Conservation (phyloP, 768 basidiomycete genomes). For the Sistotremastrum suecicum region DNA sequence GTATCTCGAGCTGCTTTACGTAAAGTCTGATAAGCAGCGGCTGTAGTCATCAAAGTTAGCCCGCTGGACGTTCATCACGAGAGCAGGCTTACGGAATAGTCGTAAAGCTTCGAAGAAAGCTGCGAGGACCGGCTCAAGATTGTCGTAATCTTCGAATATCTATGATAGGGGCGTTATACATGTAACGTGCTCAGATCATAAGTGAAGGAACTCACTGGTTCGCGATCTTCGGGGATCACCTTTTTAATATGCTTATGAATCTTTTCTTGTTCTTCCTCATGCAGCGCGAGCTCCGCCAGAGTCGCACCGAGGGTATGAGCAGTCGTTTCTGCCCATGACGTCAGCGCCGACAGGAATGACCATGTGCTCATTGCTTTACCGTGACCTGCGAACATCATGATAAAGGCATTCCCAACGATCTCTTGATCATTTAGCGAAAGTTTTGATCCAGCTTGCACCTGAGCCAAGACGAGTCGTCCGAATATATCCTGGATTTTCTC, state of each 20-base stretch:
- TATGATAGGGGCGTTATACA: background rate
- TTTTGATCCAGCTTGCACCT: slow-evolving; percentile 3
- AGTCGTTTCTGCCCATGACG: slow-evolving; percentile 17
- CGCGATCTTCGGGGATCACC: slow-evolving; percentile 11
- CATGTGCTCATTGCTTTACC: slow-evolving; percentile 1
- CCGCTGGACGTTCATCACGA: background rate
- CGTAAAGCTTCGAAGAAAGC: slow-evolving; percentile 17
- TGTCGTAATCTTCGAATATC: slow-evolving; percentile 14
- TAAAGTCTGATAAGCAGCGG: slow-evolving; percentile 16
- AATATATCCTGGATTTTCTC: slow-evolving; percentile 4
- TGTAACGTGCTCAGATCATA: background rate
- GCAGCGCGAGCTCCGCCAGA: slow-evolving; percentile 17
- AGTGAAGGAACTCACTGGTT: slow-evolving; percentile 7
- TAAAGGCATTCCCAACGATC: slow-evolving; percentile 8
- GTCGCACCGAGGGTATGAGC: slow-evolving; percentile 19
- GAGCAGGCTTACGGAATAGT: slow-evolving; percentile 18
- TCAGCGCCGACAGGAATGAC: background rate
- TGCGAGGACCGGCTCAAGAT: slow-evolving; percentile 17
- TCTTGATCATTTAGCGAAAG: slow-evolving; percentile 4
- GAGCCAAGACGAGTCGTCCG: slow-evolving; percentile 4
- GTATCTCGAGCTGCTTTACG: slow-evolving; percentile 18
- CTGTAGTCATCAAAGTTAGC: slow-evolving; percentile 7
- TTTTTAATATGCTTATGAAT: slow-evolving; percentile 17
- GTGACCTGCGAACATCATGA: slow-evolving; percentile 9
- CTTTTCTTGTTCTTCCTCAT: slow-evolving; percentile 19